Evolutionary conservation across 768 basidiomycete genomes (phyloP).

Genomic region (Saitozyma podzolica): DNA sequence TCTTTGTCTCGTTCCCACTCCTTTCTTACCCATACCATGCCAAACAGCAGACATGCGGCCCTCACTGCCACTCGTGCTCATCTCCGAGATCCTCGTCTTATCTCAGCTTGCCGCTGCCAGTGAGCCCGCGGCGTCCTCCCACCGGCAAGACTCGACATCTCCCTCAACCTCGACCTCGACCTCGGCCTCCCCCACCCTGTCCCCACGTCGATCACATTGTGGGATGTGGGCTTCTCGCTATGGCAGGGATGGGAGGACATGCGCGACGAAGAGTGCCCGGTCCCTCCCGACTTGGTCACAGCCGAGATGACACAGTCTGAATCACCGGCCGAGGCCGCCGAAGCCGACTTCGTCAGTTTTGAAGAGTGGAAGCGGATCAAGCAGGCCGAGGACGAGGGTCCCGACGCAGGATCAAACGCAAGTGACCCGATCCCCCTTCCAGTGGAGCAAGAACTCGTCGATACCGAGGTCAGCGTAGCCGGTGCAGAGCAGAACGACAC

Average conservation of each 20-base stretch:
- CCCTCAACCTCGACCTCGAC: too few relatives aligned
- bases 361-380: constrained; percentile 47
- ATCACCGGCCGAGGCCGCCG: background rate
- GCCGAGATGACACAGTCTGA: background rate
- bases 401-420: constrained; percentile 7
- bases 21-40: too few relatives aligned
- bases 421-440: background rate
- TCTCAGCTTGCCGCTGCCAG: too few relatives aligned
- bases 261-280: constrained; percentile 13
- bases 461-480: background rate
- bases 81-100: too few relatives aligned
- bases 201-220: constrained; percentile 16
- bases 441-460: background rate
- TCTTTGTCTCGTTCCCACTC: too few relatives aligned
- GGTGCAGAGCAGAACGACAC: background rate
- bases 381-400: constrained; percentile 30
- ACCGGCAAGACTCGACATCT: too few relatives aligned
- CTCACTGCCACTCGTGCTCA: too few relatives aligned
- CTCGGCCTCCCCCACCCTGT: background rate
- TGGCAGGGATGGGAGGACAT: constrained; percentile 17
- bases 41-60: too few relatives aligned
- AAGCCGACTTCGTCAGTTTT: constrained; percentile 23
- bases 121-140: too few relatives aligned
- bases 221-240: constrained; percentile 27
- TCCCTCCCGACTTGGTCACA: constrained; percentile 5